Conservation (phyloP, 306 rosid genomes). For the Arachis hypogaea region DNA sequence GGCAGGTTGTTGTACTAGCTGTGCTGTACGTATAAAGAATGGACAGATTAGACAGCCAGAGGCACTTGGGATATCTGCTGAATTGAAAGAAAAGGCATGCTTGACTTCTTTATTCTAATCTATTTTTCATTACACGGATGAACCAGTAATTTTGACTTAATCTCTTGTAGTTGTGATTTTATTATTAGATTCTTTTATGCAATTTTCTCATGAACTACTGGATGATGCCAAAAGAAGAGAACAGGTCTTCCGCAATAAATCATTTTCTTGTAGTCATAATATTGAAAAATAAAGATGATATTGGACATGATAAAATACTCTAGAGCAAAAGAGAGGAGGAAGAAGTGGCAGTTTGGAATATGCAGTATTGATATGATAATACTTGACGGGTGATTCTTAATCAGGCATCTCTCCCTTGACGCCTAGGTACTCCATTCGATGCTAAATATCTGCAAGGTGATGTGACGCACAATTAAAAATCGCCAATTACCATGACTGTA, state of each 20-base stretch:
- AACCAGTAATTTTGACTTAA: constrained; percentile 32
- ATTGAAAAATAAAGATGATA: constrained; percentile 21
- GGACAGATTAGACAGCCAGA: constrained; percentile 94
- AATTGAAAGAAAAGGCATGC: constrained; percentile 75
- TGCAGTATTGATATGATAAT: background rate
- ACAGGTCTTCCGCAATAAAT: background rate
- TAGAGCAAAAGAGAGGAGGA: background rate
- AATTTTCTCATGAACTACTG: background rate
- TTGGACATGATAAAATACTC: background rate
- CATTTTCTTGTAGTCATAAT: background rate
- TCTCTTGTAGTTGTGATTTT: constrained; percentile 8
- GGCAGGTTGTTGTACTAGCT: constrained; percentile 98
- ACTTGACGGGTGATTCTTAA: background rate
- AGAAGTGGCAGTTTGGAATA: background rate
- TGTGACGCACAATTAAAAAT: background rate
- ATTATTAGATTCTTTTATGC: constrained; percentile 4
- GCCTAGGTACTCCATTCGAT: background rate
- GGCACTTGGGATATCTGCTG: constrained; percentile 96
- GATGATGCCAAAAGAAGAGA: constrained; percentile 28
- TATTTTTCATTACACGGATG: background rate
- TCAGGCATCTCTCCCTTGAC: background rate
- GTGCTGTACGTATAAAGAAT: constrained; percentile 91
- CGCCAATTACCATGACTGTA: background rate
- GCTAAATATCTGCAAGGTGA: background rate
- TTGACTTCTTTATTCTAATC: constrained; percentile 8